A percentile compares a stretch with the other conserved stretches of the same genome.
These are phyloP conservation scores for Escovopsis sp. DNA, from an alignment of 2,329 filamentous ascomycete genomes.

Conservation along the genomic window DNA sequence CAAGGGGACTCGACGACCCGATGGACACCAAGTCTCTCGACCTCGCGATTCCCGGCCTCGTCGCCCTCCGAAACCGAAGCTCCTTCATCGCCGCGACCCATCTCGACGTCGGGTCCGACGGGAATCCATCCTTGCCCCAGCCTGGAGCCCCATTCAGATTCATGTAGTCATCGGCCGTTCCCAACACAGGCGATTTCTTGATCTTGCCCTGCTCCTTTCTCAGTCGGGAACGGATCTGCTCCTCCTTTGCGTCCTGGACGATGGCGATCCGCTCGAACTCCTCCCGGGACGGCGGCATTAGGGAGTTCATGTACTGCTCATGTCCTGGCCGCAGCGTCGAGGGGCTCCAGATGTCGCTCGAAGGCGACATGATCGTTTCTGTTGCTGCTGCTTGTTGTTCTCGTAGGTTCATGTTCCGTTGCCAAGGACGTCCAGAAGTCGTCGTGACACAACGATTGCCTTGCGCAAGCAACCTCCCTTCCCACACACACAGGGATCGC, in stretches of 20 bases:
- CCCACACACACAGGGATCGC: too few species aligned
- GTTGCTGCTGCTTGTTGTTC: not conserved
- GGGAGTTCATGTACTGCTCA: slow-evolving; percentile 34
- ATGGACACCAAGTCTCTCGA: slow-evolving; percentile 4
- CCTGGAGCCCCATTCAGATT: too few species aligned
- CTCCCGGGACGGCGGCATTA: slow-evolving; percentile 29
- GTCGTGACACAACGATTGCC: too few species aligned
- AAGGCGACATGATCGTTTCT: slow-evolving; percentile 4
- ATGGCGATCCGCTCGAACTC: slow-evolving; percentile 33
- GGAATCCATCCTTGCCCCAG: slow-evolving; percentile 53
- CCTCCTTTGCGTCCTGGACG: slow-evolving; percentile 32
- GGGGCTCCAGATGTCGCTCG: slow-evolving; percentile 4
- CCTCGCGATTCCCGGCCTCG: slow-evolving; percentile 18
- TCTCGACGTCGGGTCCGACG: slow-evolving; percentile 51
- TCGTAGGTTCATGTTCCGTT: slow-evolving; percentile 2
- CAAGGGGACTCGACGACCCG: slow-evolving; percentile 12
- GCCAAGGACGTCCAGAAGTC: not conserved
- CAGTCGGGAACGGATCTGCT: slow-evolving; percentile 25
- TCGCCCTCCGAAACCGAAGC: slow-evolving; percentile 36
- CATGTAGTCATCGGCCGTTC: too few species aligned
- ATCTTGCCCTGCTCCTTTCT: slow-evolving; percentile 21
- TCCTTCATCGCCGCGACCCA: slow-evolving; percentile 55
- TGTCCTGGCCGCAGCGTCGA: slow-evolving; percentile 10
- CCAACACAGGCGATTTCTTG: slow-evolving; percentile 22
- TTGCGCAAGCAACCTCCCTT: too few species aligned